Base-by-base conservation (phyloP, 305 asterid genomes). In the Solanum aculeatissimum region DNA sequence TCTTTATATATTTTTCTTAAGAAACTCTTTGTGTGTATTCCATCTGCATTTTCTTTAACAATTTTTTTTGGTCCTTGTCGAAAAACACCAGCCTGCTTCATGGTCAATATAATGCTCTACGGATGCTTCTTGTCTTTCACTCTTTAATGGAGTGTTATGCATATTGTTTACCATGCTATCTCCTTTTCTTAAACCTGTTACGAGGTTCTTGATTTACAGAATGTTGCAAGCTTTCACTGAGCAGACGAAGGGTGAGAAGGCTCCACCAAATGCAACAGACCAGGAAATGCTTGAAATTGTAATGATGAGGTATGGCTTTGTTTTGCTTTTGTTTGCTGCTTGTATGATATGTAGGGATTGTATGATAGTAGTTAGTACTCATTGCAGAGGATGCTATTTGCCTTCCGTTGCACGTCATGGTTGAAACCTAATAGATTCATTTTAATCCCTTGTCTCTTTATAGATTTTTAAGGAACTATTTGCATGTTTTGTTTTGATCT, bases 281-380 rank as follows among this genome's bases (percentile, higher is more conserved):
- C 97, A 94, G 91, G 92, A 92, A 91, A 94, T 97, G 98, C 98
- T 97, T 71, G 99, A 92, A 88, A 90, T 97, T 80, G 99, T 97
- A 68, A 97, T 97, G 99, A 85, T 78, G 83, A 93, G 98, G 99
- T 95, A 85, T 53, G 75, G 62, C 83, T 74, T 71, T 63, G 77
- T 27, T 69, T 68, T 81, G 70, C 32, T 14, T 58, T 10, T 40
- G 81, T 35, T 63, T 71, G 53, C 19, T 29, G 25, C 42, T 12
- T 84, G 21, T 71, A 19, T 72, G 25, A 55, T 35, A 83, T 54
- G 40, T 53, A 72, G 57, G 55, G 21, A 55, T 38, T 29, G 47
- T 15, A 69, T 18, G 43, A 62, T 43, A 14, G 42, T 27, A 75
- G 43, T 49, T 62, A 21, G 42, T 49, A 74, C 62, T 49, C 62